A percentile compares a stretch with the other conserved stretches of the same genome.
Conservation (phyloP, 805 yeast genomes). For the Debaryomyces castellii region DNA sequence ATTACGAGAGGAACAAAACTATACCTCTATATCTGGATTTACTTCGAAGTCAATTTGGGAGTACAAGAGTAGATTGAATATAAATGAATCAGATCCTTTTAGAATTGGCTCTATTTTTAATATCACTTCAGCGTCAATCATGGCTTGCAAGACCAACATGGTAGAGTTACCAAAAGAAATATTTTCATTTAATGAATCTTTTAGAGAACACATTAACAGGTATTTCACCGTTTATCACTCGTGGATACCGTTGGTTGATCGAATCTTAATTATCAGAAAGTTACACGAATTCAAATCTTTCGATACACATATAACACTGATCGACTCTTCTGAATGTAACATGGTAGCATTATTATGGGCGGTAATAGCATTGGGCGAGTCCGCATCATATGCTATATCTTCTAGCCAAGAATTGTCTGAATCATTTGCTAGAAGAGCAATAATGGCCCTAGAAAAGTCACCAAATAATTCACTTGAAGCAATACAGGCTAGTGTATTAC, state of each 20-base stretch:
- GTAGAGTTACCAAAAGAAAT: conserved; percentile 15
- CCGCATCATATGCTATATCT: conserved; percentile 2
- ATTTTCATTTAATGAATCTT: conserved; percentile 14
- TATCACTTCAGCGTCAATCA: conserved; percentile 11
- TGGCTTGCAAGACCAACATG: conserved; percentile 5
- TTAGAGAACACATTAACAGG: conserved; percentile 11
- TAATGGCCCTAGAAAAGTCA: conserved; percentile 20
- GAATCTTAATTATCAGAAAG: conserved; percentile 16
- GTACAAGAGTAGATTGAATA: conserved; percentile 10
- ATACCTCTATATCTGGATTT: conserved; percentile 16
- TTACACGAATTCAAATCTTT: conserved; percentile 5
- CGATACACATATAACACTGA: conserved; percentile 2
- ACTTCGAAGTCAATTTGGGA: conserved; percentile 15
- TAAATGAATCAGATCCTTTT: conserved; percentile 16
- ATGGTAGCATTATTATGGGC: conserved; percentile 21
- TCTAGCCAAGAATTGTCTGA: neutral
- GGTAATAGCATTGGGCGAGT: conserved; percentile 14
- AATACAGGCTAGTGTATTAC: conserved; percentile 19
- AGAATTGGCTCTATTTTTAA: conserved; percentile 25
- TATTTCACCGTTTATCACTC: conserved; percentile 20
- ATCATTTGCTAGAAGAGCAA: conserved; percentile 18
- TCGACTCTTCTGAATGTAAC: conserved; percentile 9
- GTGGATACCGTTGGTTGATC: conserved; percentile 22
- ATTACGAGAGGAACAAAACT: conserved; percentile 1
- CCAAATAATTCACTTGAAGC: conserved; percentile 20